Evolutionary conservation across 2,329 filamentous ascomycete species (phyloP).

Genomic region (Arthrobotrys musiformis): DNA sequence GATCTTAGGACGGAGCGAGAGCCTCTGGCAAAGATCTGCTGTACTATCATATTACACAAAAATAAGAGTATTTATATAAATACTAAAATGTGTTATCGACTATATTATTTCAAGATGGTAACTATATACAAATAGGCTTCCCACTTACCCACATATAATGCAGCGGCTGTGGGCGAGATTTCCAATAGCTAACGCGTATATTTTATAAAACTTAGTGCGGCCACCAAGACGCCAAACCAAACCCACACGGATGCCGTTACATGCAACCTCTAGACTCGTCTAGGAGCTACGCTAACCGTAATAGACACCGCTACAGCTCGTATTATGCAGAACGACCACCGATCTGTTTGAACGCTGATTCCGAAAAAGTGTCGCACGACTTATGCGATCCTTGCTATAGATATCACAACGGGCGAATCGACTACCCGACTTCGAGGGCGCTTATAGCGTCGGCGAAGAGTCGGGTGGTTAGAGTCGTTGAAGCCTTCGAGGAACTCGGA

Average conservation of each 20-base stretch:
- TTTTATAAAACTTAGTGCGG: slow-evolving; percentile 18
- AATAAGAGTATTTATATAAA: too few relatives aligned
- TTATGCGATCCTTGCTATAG: slow-evolving; percentile 27
- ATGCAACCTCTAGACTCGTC: not conserved
- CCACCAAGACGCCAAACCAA: slow-evolving; percentile 24
- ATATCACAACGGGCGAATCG: not conserved
- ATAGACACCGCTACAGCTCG: slow-evolving; percentile 22
- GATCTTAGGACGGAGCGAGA: too few relatives aligned
- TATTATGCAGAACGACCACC: slow-evolving; percentile 37
- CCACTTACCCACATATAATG: too few relatives aligned
- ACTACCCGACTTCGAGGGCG: slow-evolving; percentile 19
- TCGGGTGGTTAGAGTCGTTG: not conserved
- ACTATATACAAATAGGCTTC: too few relatives aligned
- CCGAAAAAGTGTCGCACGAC: not conserved
- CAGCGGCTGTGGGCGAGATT: too few relatives aligned
- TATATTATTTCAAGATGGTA: slow-evolving; percentile 13
- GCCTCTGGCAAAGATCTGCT: too few relatives aligned
- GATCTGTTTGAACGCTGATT: not conserved
- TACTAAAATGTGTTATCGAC: slow-evolving; percentile 23
- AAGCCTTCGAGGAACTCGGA: slow-evolving; percentile 20
- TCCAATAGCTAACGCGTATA: not conserved
- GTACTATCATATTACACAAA: too few relatives aligned
- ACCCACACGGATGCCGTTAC: slow-evolving; percentile 25
- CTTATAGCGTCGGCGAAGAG: not conserved
- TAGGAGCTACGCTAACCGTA: slow-evolving; percentile 5